Base-by-base conservation (phyloP, 2,329 filamentous ascomycete species). In the Fusarium sp. region DNA sequence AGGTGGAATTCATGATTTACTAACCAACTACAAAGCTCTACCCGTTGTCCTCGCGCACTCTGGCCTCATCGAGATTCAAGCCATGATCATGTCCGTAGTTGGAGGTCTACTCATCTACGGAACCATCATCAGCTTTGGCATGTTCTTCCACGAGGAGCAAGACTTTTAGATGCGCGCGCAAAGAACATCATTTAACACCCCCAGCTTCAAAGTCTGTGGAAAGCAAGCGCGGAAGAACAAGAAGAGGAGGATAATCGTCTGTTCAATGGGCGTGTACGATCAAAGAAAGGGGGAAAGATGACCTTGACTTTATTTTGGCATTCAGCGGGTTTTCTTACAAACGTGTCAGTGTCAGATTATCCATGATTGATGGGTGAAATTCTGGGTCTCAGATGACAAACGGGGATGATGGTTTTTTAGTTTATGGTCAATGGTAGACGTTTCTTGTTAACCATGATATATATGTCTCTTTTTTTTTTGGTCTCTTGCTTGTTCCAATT, bases 61-160 rank as follows among this genome's bases (percentile, higher is more conserved):
- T 67, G 88, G 88, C 63, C 86, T 96, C 69, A 99, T 99, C 77
- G 83, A 89, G 67, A 81, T 91, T 62, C 90, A 93, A 57, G 96
- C 96, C 53, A 97, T 97, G 90, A 83, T 93, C 78, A 99, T 99
- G 96, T 96, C 92, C 57, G 91, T 99, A 74, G 82, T 95, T 57
- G 96, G 96, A 27, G 96, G 96, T 57, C 84, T 97, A 64, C 83
- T 99, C 78, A 99, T 99, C 79, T 99, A 99, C 82, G 93, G 93
- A 62, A 99, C 96, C 53, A 97, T 99, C 78, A 96, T 99, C 82
- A 96, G 92, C 83, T 99, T 99, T 81, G 91, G 92, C 72, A 92
- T 97, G 89, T 99, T 98, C 84, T 99, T 99, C 85, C 91, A 95
- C 79, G 94, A 98, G 81, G 93, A 98, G 79, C 92, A 97, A 78